These are phyloP conservation scores for Metrosideros polymorpha DNA, from an alignment of 441 rosid species.

Conservation along the genomic window DNA sequence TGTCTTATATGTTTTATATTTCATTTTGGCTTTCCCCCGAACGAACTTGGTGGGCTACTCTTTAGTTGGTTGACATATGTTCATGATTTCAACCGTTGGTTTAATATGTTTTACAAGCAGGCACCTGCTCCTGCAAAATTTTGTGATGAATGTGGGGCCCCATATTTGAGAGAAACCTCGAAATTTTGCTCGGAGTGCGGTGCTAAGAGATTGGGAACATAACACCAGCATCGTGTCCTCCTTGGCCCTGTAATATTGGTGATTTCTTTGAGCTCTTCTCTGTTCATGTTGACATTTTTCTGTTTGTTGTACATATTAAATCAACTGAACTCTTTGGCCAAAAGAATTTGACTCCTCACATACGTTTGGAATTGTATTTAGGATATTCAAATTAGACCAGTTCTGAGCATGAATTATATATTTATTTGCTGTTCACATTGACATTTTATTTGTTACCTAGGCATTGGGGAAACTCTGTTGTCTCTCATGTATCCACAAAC, in stretches of 20 bases:
- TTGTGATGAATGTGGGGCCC: constrained; percentile 89
- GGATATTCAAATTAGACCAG: background rate
- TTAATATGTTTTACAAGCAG: constrained; percentile 22
- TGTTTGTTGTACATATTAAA: background rate
- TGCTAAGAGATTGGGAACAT: constrained; percentile 67
- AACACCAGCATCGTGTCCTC: constrained; percentile 2
- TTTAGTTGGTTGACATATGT: background rate
- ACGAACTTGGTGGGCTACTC: background rate
- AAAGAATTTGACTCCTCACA: background rate
- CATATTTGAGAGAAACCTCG: constrained; percentile 77
- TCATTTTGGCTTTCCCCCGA: background rate
- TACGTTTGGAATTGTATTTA: background rate
- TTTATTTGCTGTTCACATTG: background rate
- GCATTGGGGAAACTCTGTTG: background rate
- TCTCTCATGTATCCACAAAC: background rate
- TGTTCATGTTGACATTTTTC: background rate
- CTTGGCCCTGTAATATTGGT: background rate
- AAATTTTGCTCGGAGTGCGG: constrained; percentile 97
- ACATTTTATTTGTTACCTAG: background rate
- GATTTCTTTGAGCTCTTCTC: background rate
- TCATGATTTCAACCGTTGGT: background rate
- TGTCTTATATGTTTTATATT: background rate
- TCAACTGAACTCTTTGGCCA: background rate
- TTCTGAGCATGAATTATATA: background rate
- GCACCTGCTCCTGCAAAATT: constrained; percentile 65